These are phyloP conservation scores for Taxillus chinensis DNA, from an alignment of 164 flowering plant genomes.

Conservation along the genomic window DNA sequence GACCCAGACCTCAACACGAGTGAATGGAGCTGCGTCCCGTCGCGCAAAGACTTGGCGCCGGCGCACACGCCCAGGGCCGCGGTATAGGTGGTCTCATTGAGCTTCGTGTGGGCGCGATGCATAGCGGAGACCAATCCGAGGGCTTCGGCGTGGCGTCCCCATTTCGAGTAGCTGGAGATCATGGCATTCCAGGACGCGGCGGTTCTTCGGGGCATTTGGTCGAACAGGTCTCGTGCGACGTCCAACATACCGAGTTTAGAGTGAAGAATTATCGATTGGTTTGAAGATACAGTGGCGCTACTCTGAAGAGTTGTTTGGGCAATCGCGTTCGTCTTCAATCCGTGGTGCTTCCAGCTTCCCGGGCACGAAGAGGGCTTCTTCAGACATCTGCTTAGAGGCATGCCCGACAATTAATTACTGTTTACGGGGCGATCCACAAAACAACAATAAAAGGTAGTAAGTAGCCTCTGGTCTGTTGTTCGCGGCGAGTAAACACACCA, in stretches of 20 bases:
- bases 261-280: slow-evolving; percentile 20
- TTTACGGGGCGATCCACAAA: too few relatives aligned
- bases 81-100: slow-evolving; percentile 49
- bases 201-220: slow-evolving; percentile 42
- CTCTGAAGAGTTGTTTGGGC: slow-evolving; percentile 7
- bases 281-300: slow-evolving; percentile 21
- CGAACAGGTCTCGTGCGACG: slow-evolving; percentile 43
- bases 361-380: slow-evolving; percentile 1
- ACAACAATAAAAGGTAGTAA: too few relatives aligned
- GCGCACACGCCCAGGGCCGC: slow-evolving; percentile 40
- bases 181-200: slow-evolving; percentile 68
- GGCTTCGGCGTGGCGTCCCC: slow-evolving; percentile 31
- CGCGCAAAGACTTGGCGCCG: slow-evolving; percentile 12
- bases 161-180: slow-evolving; percentile 46
- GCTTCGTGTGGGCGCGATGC: slow-evolving; percentile 27
- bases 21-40: slow-evolving; percentile 49
- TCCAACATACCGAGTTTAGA: slow-evolving; percentile 23
- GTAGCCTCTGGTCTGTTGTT: too few relatives aligned
- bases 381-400: slow-evolving; percentile 3
- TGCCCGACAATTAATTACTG: too few relatives aligned
- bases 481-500: too few relatives aligned
- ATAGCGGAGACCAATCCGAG: slow-evolving; percentile 28
- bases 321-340: slow-evolving; percentile 16
- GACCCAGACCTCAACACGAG: slow-evolving; percentile 47
- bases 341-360: slow-evolving; percentile 19